phyloP scores from a whole-genome alignment of 305 asterid species.

The Fraxinus floribunda region DNA sequence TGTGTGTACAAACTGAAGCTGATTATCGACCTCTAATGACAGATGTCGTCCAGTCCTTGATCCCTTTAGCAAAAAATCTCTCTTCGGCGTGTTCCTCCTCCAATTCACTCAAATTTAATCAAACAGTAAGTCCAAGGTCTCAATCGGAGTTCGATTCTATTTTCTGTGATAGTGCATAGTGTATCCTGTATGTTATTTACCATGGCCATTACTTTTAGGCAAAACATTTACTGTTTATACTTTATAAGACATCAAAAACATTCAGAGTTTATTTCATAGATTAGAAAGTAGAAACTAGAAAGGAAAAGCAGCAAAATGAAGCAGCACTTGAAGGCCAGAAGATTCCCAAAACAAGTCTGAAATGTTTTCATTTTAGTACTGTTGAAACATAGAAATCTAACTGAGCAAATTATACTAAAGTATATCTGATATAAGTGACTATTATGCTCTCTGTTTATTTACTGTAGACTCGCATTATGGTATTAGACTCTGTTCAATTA shows the following conservation, averaged over 20 bases:
- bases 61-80: conserved; percentile 64
- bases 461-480: neutral
- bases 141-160: neutral
- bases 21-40: conserved; percentile 84
- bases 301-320: neutral
- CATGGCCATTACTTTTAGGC: neutral
- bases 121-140: conserved; percentile 37
- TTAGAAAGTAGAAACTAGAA: neutral
- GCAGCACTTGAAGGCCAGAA: neutral
- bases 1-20: conserved; percentile 85
- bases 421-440: neutral
- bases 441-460: neutral
- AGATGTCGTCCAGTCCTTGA: conserved; percentile 77
- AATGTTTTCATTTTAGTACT: neutral
- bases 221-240: neutral
- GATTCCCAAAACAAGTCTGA: neutral
- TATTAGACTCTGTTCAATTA: neutral
- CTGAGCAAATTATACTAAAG: neutral
- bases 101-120: conserved; percentile 38
- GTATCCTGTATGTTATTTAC: neutral
- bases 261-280: neutral
- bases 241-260: neutral
- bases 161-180: neutral
- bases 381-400: neutral
- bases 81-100: conserved; percentile 32